Evolutionary conservation across 2,329 filamentous ascomycete genomes (phyloP), one percentile per base, ranked within the genome.

Genomic region (Xylariaceae sp.): DNA sequence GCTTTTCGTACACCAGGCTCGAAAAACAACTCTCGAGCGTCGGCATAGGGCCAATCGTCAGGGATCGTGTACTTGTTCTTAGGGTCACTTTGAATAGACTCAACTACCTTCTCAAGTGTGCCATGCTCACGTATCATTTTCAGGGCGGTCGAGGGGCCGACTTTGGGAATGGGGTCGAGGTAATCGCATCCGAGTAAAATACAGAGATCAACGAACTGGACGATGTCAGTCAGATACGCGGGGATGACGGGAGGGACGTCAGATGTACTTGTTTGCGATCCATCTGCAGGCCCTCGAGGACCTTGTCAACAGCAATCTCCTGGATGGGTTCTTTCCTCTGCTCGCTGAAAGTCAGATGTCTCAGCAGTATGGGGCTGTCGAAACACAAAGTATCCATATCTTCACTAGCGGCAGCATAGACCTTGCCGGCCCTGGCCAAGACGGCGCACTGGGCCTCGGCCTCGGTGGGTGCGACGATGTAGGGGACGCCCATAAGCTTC

Each of bases 331-430:
- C 91, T 71, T 99, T 99, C 56, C 92, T 82, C 74, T 96, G 90
- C 75, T 99, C 94, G 66, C 90, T 95, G 69, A 96, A 97, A 2
- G 94, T 99, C 56, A 99, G 80, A 71, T 99, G 91, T 44, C 94
- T 82, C 56, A 99, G 74, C 42, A 99, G 74, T 51, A 99, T 91
- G 0, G 94, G 94, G 45, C 91, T 80, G 63, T 96, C 85, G 70
- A 99, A 99, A 64, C 92, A 97, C 48, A 99, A 75, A 0, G 94
- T 99, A 66, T 99, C 94, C 94, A 99, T 99, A 71, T 99, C 94
- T 72, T 99, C 94, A 57, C 89, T 95, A 2, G 94, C 94, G 17
- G 94, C 94, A 3, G 91, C 94, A 67, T 95, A 99, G 45, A 99
- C 94, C 72, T 97, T 97, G 35, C 90, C 92, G 5, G 89, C 91